Percentiles rank a stretch among this genome's conserved stretches.
Conservation (phyloP, 768 basidiomycete genomes). For the Ramaria rubella region DNA sequence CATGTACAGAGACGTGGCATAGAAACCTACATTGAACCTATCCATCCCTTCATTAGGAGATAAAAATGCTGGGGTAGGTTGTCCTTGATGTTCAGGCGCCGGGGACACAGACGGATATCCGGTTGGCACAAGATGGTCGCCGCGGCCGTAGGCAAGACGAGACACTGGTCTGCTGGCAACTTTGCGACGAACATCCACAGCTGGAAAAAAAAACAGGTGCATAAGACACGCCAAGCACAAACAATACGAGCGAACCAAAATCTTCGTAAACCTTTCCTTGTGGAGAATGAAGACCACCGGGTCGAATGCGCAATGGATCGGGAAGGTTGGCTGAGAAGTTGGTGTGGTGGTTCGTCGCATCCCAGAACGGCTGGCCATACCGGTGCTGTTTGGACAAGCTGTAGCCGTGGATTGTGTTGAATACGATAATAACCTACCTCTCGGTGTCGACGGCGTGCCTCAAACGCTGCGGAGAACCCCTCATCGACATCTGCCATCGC, state of each 20-base stretch:
- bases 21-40: conserved; percentile 60
- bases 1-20: not conserved
- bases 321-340: conserved; percentile 71
- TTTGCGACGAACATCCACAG: conserved; percentile 52
- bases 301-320: conserved; percentile 81
- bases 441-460: conserved; percentile 76
- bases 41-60: conserved; percentile 84
- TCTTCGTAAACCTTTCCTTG: conserved; percentile 94
- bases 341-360: conserved; percentile 63
- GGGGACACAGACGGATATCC: conserved; percentile 57
- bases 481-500: conserved; percentile 92
- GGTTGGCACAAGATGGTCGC: conserved; percentile 33
- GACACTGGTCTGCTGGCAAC: conserved; percentile 63
- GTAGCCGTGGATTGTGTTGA: not conserved
- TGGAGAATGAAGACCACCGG: conserved; percentile 70
- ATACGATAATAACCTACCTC: conserved; percentile 45
- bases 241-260: conserved; percentile 51
- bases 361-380: conserved; percentile 80
- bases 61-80: conserved; percentile 34
- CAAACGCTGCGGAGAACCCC: conserved; percentile 74
- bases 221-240: not conserved
- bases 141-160: conserved; percentile 56
- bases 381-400: conserved; percentile 42
- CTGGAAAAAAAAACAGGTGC: conserved; percentile 22
- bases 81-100: conserved; percentile 39